Conservation (phyloP, 306 rosid species). For the Astragalus membranaceus region DNA sequence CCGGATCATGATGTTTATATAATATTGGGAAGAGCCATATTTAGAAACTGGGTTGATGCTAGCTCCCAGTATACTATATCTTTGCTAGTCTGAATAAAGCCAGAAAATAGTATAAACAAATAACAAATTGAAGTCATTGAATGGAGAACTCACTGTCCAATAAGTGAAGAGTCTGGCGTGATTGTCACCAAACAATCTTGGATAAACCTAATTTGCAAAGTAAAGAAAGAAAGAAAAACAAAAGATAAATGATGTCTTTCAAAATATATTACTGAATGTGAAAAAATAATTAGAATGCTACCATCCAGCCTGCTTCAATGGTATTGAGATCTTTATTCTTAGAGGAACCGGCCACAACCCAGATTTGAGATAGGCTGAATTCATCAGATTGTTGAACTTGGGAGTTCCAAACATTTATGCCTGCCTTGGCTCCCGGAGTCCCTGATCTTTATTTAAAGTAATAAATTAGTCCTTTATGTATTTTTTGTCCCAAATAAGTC, state of each 20-base stretch:
- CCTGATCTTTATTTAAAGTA: too few relatives aligned
- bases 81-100: conserved; percentile 49
- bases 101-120: conserved; percentile 7
- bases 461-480: too few relatives aligned
- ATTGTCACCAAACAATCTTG: conserved; percentile 48
- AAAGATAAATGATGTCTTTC: neutral
- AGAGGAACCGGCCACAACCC: conserved; percentile 43
- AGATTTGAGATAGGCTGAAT: conserved; percentile 56
- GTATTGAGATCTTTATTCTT: conserved; percentile 43
- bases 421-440: conserved; percentile 62
- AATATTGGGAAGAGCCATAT: conserved; percentile 44
- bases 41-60: conserved; percentile 45
- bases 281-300: conserved; percentile 8
- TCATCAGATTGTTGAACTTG: conserved; percentile 44
- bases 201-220: conserved; percentile 38
- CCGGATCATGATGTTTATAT: conserved; percentile 47
- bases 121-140: neutral
- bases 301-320: conserved; percentile 70
- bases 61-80: conserved; percentile 48
- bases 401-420: conserved; percentile 59
- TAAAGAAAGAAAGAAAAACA: conserved; percentile 2
- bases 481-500: too few relatives aligned
- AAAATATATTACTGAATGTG: neutral
- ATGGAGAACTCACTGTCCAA: conserved; percentile 46
- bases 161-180: conserved; percentile 54